phyloP scores from a whole-genome alignment of 169 alveolate species.

The Plasmodium vinckei region DNA sequence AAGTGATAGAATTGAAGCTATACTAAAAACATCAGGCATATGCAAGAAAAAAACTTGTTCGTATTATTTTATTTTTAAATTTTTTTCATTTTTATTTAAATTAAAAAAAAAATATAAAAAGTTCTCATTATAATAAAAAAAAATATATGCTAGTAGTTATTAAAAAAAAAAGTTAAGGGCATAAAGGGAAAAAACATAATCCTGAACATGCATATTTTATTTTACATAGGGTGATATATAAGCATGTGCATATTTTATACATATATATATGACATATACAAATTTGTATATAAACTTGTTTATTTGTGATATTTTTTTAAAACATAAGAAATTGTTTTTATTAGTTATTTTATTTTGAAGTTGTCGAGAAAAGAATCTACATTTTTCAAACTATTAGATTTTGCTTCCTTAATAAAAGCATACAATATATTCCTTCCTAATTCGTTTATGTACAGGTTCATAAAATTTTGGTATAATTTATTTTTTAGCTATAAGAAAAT shows the following conservation, averaged over 20 bases:
- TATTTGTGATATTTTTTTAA: no score
- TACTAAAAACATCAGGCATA: background rate
- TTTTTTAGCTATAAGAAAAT: slow-evolving; percentile 29
- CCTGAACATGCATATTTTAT: background rate
- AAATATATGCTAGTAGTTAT: background rate
- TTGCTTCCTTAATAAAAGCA: slow-evolving; percentile 46
- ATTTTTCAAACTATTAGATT: slow-evolving; percentile 20
- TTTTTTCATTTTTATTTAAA: background rate
- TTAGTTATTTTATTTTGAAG: background rate
- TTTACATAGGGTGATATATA: background rate
- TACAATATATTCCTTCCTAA: slow-evolving; percentile 58
- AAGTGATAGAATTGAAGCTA: background rate
- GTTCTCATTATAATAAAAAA: background rate
- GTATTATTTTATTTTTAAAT: no score
- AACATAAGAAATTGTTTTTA: no score
- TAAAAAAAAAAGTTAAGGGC: background rate
- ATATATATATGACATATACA: background rate
- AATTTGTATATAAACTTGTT: background rate
- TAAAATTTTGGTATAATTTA: slow-evolving; percentile 55
- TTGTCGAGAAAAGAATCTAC: slow-evolving; percentile 20
- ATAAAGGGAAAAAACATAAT: background rate
- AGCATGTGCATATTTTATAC: background rate
- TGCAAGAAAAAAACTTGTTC: no score
- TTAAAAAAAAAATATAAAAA: slow-evolving; percentile 5
- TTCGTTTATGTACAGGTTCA: slow-evolving; percentile 60